Evolutionary conservation across 257 asterid species (phyloP).

Genomic region (Rubia yunnanensis): DNA sequence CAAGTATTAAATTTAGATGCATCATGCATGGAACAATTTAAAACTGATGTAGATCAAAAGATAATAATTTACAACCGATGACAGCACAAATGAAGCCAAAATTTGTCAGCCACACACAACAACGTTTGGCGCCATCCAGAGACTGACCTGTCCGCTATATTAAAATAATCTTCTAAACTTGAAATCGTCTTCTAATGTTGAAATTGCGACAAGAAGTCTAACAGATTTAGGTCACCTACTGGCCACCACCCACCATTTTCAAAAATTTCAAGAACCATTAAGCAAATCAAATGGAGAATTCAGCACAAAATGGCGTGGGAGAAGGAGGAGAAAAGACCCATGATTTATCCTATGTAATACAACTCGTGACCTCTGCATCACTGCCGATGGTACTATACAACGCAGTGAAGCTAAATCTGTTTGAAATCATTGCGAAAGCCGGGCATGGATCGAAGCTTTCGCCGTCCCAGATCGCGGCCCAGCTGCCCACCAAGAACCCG

Average conservation of each 20-base stretch:
- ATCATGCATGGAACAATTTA: no score
- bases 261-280: not conserved
- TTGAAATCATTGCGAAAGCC: constrained; percentile 8
- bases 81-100: no score
- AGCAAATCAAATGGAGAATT: constrained; percentile 1
- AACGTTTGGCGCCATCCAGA: no score
- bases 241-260: not conserved
- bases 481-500: constrained; percentile 1
- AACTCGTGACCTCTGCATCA: constrained; percentile 7
- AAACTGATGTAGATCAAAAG: no score
- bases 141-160: no score
- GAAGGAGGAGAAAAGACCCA: not conserved
- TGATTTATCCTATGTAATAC: not conserved
- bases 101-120: no score
- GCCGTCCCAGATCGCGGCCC: not conserved
- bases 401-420: constrained; percentile 7
- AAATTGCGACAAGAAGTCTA: no score
- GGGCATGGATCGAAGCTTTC: constrained; percentile 5
- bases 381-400: constrained; percentile 11
- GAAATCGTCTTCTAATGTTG: no score
- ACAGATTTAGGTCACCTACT: not conserved
- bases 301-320: not conserved
- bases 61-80: no score
- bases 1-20: no score
- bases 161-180: no score